Base-by-base conservation (phyloP, 176 grass and related monocot species). In the Poa pratensis region DNA sequence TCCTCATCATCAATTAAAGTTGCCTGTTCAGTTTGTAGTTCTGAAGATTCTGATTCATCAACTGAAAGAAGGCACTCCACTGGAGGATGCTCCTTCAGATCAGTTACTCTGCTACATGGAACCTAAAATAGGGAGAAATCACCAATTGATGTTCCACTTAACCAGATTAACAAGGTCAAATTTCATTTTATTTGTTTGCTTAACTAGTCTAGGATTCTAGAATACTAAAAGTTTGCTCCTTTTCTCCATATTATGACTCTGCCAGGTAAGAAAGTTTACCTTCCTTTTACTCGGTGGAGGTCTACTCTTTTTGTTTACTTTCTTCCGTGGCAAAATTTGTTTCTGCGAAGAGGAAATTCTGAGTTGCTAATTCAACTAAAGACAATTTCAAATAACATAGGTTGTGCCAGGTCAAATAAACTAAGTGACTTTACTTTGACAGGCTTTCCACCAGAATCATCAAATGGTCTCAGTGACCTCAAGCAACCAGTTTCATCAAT, bases 1-100 rank as follows among this genome's bases (percentile, higher is more conserved):
- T 96, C 97, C 78, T 99, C 97, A 85, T 99, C 97, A 74, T 99
- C 97, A 73, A 94, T 78, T 77, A 94, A 89, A 69, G 53, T 82
- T 46, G 58, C 58, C 11, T 82, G 75, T 77, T 90, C 79, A 85
- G 30, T 89, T 27, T 70, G 90, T 74, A 81, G 82, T 81, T 94
- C 94, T 53, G 65, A 89, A 6, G 69, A 89, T 68, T 90, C 80
- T 16, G 80, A 72, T 76, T 88, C 74, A 89, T 92, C 86, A 76
- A 87, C 78, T 79, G 90, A 89, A 87, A 99, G 97, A 81, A 91
- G 90, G 57, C 97, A 99, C 40, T 90, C 92, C 73, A 83, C 76
- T 68, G 34, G 49, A 82, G 78, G 50, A 70, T 86, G 65, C 70
- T 87, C 86, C 86, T 91, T 88, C 46, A 4, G 75, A 88, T 27